Base-by-base conservation (phyloP, 768 basidiomycete genomes). In the Amanita molliuscula region DNA sequence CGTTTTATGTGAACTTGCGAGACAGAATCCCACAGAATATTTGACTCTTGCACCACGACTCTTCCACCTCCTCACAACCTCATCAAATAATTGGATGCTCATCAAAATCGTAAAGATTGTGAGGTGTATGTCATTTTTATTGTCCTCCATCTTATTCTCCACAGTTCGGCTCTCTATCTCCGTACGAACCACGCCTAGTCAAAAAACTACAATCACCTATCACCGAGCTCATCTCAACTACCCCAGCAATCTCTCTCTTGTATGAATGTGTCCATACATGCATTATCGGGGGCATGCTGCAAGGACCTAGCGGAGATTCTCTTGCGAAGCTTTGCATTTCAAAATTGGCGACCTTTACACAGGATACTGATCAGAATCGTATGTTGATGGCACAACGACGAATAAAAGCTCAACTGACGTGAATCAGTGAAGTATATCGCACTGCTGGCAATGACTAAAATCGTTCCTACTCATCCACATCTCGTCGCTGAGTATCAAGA, bases 221-320 rank as follows among this genome's bases (percentile, higher is more conserved):
- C 53, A 96, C 92, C 0, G 88, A 94, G 51, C 79, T 99, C 48
- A 99, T 99, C 49, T 87, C 90, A 0, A 96, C 89, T 0, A 98
- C 96, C 0, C 82, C 88, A 2, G 96, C 96, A 0, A 94, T 98
- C 34, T 97, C 94, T 20, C 71, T 99, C 20, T 69, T 99, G 11
- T 99, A 98, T 62, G 96, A 99, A 70, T 99, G 96, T 64, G 95
- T 99, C 0, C 88, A 93, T 57, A 98, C 96, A 0, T 97, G 92
- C 58, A 98, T 99, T 56, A 91, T 91, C 9, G 95, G 96, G 7
- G 92, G 89, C 6, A 97, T 99, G 90, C 74, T 98, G 8, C 84
- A 84, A 56, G 86, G 84, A 3, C 51, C 79, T 18, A 79, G 84
- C 26, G 91, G 89, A 9, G 76, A 85, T 61, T 70, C 82, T 3